These are phyloP conservation scores for Penicillium brevicompactum DNA, from an alignment of 2,329 filamentous ascomycete genomes.

Conservation along the genomic window DNA sequence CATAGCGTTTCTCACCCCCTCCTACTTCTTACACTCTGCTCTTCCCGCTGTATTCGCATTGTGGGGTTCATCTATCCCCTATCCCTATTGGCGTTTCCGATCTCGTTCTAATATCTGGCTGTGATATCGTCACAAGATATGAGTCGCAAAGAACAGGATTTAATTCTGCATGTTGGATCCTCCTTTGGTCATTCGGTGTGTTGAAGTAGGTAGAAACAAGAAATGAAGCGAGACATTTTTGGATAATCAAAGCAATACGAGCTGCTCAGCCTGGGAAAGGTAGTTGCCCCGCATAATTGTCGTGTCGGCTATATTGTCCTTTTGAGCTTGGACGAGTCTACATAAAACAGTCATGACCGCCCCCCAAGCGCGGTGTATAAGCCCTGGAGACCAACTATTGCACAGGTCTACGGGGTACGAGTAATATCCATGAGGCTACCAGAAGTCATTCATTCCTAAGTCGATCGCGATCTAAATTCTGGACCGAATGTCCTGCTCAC, in stretches of 20 bases:
- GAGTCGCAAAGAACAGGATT: not conserved
- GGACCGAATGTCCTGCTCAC: slow-evolving; percentile 18
- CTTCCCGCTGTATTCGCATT: slow-evolving; percentile 14
- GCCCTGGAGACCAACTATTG: no score
- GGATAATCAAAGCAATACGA: not conserved
- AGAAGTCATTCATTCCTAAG: no score
- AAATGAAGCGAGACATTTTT: not conserved
- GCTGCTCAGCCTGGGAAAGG: no score
- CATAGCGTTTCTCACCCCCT: slow-evolving; percentile 6
- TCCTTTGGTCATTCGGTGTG: not conserved
- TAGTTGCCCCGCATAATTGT: no score
- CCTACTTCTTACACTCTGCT: not conserved
- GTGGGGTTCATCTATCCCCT: slow-evolving; percentile 8
- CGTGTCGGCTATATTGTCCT: no score
- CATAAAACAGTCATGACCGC: no score
- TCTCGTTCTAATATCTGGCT: not conserved
- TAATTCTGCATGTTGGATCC: not conserved
- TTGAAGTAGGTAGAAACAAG: not conserved
- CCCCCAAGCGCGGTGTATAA: no score
- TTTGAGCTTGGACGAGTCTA: no score
- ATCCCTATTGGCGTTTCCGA: not conserved
- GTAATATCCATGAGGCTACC: no score
- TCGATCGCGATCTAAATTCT: slow-evolving; percentile 9
- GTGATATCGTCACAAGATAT: not conserved
- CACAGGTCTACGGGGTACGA: no score